Percentiles rank a stretch among this genome's conserved stretches.
These are phyloP conservation scores for Auxenochlorella protothecoides DNA, from an alignment of 139 green algal genomes.

Conservation along the genomic window DNA sequence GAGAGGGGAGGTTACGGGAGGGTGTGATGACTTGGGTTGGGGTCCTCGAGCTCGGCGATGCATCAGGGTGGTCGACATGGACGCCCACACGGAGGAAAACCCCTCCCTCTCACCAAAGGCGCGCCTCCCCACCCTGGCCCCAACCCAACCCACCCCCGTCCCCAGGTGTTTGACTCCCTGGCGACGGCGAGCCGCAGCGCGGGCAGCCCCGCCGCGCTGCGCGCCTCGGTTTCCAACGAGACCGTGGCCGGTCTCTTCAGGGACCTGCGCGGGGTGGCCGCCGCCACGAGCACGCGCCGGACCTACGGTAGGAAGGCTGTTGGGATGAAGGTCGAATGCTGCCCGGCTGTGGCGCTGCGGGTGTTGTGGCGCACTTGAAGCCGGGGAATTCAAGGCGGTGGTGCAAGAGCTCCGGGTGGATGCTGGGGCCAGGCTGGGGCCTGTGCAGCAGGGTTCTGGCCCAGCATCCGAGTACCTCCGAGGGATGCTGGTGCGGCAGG, in stretches of 20 bases:
- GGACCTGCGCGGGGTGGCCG: constrained; percentile 85
- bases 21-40: too few relatives aligned
- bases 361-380: neutral
- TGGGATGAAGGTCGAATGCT: neutral
- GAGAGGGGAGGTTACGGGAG: neutral
- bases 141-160: neutral
- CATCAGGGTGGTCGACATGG: too few relatives aligned
- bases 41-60: too few relatives aligned
- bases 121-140: neutral
- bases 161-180: constrained; percentile 40
- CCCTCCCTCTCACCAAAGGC: neutral
- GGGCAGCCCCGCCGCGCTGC: constrained; percentile 32
- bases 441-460: too few relatives aligned
- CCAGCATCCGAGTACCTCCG: too few relatives aligned
- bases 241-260: constrained; percentile 80
- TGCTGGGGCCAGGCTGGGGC: too few relatives aligned
- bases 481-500: too few relatives aligned
- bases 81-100: neutral
- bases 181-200: constrained; percentile 27
- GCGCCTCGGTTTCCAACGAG: constrained; percentile 39
- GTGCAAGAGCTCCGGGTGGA: too few relatives aligned
- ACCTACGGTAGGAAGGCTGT: constrained; percentile 40
- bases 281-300: constrained; percentile 71
- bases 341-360: neutral
- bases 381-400: neutral